Base-by-base conservation (phyloP, 2,329 filamentous ascomycete species). In the Ceratocystis smalleyi region DNA sequence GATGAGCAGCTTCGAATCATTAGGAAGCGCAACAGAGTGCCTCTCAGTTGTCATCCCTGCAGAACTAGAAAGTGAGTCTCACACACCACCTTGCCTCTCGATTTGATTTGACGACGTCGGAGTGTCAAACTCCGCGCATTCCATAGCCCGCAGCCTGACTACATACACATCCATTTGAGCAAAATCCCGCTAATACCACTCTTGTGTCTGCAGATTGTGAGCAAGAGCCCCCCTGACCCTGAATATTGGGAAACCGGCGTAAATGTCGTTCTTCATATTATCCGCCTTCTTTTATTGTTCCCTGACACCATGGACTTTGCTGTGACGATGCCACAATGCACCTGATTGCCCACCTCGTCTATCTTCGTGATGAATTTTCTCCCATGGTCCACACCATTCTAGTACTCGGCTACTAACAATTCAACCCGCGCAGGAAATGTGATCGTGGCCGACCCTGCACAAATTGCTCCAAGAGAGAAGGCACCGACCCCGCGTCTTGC, bases 391-490 rank as follows among this genome's bases (percentile, higher is more conserved):
- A 27, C 4, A 40, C 5, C 12, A 40, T 15, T 3, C 5, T 12
- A 40, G 35, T 40, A 40, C 35, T 40, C 35, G 35, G 35, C 51
- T 30, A 55, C 40, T 60, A 55, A 66, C 47, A 24, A 12, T 40
- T 15, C 10, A 35, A 17, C 61, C 59, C 67, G 19, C 51, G 1
- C 71, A 82, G 94, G 75, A 96, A 96, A 83, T 97, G 92, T 78
- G 95, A 97, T 74, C 86, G 94, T 71, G 85, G 83, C 68, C 84
- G 91, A 69, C 92, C 92, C 64, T 97, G 91, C 76, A 90, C 94
- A 76, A 97, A 97, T 73, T 97, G 92, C 74, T 84, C 89, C 66
- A 96, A 95, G 77, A 86, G 91, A 70, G 89, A 95, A 75, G 86
- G 92, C 70, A 85, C 85, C 69, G 89, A 91, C 74, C 85, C 87